Percentiles rank a stretch among this genome's conserved stretches.
Evolutionary conservation across 805 yeast genomes (phyloP).

Genomic region (Teunomyces atbi): DNA sequence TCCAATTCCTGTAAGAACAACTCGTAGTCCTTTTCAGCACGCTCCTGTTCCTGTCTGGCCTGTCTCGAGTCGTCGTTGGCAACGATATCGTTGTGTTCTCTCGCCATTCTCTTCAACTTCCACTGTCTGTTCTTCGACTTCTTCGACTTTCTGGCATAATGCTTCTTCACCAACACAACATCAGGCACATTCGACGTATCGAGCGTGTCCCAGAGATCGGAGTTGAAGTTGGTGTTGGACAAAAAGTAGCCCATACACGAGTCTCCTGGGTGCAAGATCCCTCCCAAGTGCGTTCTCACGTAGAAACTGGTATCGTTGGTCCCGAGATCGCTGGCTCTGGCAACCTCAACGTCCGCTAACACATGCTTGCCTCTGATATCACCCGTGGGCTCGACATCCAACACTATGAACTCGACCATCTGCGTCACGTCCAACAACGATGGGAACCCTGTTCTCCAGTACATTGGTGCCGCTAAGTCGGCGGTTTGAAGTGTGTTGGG

Average conservation of each 20-base stretch:
- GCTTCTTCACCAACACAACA: conserved; percentile 84
- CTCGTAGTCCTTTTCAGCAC: conserved; percentile 94
- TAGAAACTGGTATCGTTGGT: conserved; percentile 78
- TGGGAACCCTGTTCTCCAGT: conserved; percentile 80
- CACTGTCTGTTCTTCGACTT: conserved; percentile 78
- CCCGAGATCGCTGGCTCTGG: conserved; percentile 88
- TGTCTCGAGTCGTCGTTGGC: conserved; percentile 69
- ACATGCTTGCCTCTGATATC: conserved; percentile 71
- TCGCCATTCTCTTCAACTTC: conserved; percentile 97
- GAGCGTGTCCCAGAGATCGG: conserved; percentile 75
- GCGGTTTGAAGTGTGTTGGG: conserved; percentile 76
- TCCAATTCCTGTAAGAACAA: conserved; percentile 94
- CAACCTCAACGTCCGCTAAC: conserved; percentile 86
- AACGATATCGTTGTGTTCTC: conserved; percentile 85
- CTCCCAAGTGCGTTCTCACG: conserved; percentile 91
- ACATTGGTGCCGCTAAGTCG: conserved; percentile 67
- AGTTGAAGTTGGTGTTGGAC: conserved; percentile 83
- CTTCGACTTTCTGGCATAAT: conserved; percentile 75
- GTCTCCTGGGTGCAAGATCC: conserved; percentile 94
- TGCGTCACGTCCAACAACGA: conserved; percentile 74
- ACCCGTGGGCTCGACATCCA: conserved; percentile 94
- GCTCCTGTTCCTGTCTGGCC: conserved; percentile 83
- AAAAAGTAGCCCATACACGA: conserved; percentile 89
- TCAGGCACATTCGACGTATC: conserved; percentile 70
- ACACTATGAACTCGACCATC: conserved; percentile 80